phyloP scores from a whole-genome alignment of 305 asterid species.

The Solanum aculeatissimum region DNA sequence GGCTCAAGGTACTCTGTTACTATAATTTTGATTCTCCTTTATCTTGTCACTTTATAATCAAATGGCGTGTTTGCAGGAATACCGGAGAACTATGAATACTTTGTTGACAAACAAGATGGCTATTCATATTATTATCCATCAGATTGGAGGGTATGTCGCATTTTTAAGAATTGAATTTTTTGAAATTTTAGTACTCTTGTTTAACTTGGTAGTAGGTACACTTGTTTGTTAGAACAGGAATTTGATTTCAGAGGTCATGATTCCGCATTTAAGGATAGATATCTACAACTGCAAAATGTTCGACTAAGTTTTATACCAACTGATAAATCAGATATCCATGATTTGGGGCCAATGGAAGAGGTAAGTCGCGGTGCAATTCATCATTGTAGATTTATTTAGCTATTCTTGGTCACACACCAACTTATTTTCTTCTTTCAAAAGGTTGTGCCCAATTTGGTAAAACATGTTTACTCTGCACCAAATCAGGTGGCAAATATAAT shows the following conservation, averaged over 20 bases:
- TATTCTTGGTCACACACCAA: background rate
- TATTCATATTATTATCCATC: constrained; percentile 83
- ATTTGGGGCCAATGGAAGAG: constrained; percentile 75
- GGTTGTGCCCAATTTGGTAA: constrained; percentile 45
- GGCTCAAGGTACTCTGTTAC: constrained; percentile 47
- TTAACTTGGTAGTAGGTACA: background rate
- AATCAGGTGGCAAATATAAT: constrained; percentile 45
- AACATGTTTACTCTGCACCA: constrained; percentile 66
- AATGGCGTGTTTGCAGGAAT: constrained; percentile 16
- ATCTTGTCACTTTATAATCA: background rate
- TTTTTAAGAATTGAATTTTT: background rate
- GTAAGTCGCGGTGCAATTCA: constrained; percentile 6
- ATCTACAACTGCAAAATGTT: constrained; percentile 71
- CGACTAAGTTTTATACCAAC: constrained; percentile 79
- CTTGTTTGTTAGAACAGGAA: constrained; percentile 29
- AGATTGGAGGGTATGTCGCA: constrained; percentile 67
- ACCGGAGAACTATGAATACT: constrained; percentile 41
- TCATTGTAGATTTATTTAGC: background rate
- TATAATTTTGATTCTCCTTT: background rate
- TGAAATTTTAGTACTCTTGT: background rate
- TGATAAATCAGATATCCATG: constrained; percentile 62
- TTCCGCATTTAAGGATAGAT: constrained; percentile 85
- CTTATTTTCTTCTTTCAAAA: constrained; percentile 3
- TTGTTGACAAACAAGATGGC: constrained; percentile 73
- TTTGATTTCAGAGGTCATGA: constrained; percentile 78